Conservation (phyloP, 495 filamentous ascomycete species). For the Cladorrhinum samala region DNA sequence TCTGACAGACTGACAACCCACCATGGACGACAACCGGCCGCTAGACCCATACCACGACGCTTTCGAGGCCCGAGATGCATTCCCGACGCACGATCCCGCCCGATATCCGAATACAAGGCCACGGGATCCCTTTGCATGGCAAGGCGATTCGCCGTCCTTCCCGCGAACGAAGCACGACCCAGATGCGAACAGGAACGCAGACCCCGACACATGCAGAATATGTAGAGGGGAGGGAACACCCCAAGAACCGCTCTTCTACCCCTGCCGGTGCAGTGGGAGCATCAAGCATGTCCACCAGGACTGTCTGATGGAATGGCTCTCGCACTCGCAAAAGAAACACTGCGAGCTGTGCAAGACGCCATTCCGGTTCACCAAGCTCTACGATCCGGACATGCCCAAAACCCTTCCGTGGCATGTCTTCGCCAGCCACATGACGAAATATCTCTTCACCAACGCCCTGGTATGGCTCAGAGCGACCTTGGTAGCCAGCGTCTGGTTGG, state of each 20-base stretch:
- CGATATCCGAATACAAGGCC: slow-evolving; percentile 25
- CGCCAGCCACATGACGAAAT: slow-evolving; percentile 63
- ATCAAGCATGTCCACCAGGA: slow-evolving; percentile 98
- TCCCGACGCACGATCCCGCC: slow-evolving; percentile 14
- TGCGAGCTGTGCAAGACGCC: slow-evolving; percentile 98
- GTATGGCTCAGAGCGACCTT: slow-evolving; percentile 72
- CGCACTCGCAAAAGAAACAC: slow-evolving; percentile 97
- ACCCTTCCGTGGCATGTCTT: slow-evolving; percentile 75
- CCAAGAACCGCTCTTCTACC: slow-evolving; percentile 91
- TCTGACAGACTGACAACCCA: slow-evolving; percentile 3
- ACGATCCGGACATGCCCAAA: slow-evolving; percentile 85
- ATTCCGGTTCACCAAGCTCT: slow-evolving; percentile 96
- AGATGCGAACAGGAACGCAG: slow-evolving; percentile 26
- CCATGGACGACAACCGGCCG: slow-evolving; percentile 3
- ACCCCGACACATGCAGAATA: slow-evolving; percentile 85
- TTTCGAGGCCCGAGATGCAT: too few species aligned
- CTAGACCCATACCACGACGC: slow-evolving; percentile 12
- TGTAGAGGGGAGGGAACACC: slow-evolving; percentile 80
- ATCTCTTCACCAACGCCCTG: slow-evolving; percentile 60
- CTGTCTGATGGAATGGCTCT: slow-evolving; percentile 96
- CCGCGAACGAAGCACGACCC: slow-evolving; percentile 9
- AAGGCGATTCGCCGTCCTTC: neutral
- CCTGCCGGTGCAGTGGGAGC: slow-evolving; percentile 96
- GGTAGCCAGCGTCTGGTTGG: slow-evolving; percentile 82
- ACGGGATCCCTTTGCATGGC: slow-evolving; percentile 6